A percentile compares a stretch with the other conserved stretches of the same genome.
These are phyloP conservation scores for Punctularia strigosozonata DNA, from an alignment of 768 basidiomycete genomes.

Conservation along the genomic window DNA sequence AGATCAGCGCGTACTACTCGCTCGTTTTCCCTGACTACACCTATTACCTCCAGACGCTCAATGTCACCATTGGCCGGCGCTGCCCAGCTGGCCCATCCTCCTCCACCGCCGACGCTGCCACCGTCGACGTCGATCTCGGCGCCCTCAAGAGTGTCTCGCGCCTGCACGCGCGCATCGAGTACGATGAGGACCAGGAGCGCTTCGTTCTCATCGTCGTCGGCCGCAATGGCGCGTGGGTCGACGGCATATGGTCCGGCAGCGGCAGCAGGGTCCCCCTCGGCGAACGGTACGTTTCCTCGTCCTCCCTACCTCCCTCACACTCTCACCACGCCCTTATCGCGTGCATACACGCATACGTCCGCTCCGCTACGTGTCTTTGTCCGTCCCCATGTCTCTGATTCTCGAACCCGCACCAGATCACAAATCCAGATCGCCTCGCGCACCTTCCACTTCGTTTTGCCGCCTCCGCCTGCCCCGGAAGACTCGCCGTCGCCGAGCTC, in stretches of 20 bases:
- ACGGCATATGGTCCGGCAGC: slow-evolving; percentile 89
- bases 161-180: slow-evolving; percentile 90
- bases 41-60: slow-evolving; percentile 94
- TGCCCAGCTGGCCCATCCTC: slow-evolving; percentile 52
- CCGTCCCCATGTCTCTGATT: no score
- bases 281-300: slow-evolving; percentile 52
- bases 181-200: slow-evolving; percentile 79
- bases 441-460: slow-evolving; percentile 93
- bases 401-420: slow-evolving; percentile 41
- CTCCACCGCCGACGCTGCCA: slow-evolving; percentile 42
- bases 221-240: slow-evolving; percentile 97
- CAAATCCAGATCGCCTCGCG: slow-evolving; percentile 96
- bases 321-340: slow-evolving; percentile 10
- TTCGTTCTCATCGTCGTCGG: slow-evolving; percentile 88
- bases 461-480: slow-evolving; percentile 72
- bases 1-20: slow-evolving; percentile 88
- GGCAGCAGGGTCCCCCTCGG: slow-evolving; percentile 78
- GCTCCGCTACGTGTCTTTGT: slow-evolving; percentile 5
- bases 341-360: slow-evolving; percentile 4
- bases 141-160: slow-evolving; percentile 97
- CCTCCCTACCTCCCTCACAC: not conserved
- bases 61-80: slow-evolving; percentile 87
- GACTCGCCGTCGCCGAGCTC: slow-evolving; percentile 77
- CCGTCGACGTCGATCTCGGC: slow-evolving; percentile 86
- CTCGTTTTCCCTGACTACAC: slow-evolving; percentile 91